These are phyloP conservation scores for Xeromyces bisporus DNA, from an alignment of 495 filamentous ascomycete genomes.

Conservation along the genomic window DNA sequence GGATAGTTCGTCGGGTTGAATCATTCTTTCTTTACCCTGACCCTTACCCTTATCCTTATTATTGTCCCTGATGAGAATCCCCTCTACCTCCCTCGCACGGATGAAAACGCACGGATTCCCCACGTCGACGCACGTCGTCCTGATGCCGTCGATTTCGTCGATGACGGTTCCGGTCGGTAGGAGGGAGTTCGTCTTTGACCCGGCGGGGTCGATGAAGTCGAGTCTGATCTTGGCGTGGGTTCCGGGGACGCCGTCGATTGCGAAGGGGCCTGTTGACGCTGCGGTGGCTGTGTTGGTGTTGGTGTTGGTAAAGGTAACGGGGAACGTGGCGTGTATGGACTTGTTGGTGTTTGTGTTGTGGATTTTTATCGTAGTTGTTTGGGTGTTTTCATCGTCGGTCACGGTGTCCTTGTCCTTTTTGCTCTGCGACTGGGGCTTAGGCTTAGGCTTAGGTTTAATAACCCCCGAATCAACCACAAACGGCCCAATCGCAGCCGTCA, in stretches of 20 bases:
- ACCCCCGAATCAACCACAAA: conserved; percentile 42
- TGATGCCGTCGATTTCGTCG: conserved; percentile 35
- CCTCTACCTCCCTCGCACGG: conserved; percentile 30
- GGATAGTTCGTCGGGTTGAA: conserved; percentile 37
- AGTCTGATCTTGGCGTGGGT: conserved; percentile 38
- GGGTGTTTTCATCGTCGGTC: neutral
- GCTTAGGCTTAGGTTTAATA: conserved; percentile 5
- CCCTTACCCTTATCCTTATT: too few species aligned
- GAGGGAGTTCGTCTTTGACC: conserved; percentile 46
- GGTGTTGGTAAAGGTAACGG: too few species aligned
- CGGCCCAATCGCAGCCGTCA: conserved; percentile 50
- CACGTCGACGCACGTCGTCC: conserved; percentile 44
- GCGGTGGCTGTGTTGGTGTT: conserved; percentile 32
- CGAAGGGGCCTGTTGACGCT: conserved; percentile 35
- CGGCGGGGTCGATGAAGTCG: conserved; percentile 48
- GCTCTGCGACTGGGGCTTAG: conserved; percentile 2
- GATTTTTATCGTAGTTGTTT: conserved; percentile 24
- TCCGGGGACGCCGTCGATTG: conserved; percentile 52
- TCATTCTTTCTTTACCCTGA: conserved; percentile 17
- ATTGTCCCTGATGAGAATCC: neutral
- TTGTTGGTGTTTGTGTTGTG: conserved; percentile 39
- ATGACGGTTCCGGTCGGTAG: conserved; percentile 44
- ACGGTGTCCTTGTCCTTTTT: conserved; percentile 7
- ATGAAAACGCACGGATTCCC: conserved; percentile 55
- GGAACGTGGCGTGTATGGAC: conserved; percentile 30